Conservation (phyloP, 2,329 filamentous ascomycete genomes). For the Alternaria gansuensis region DNA sequence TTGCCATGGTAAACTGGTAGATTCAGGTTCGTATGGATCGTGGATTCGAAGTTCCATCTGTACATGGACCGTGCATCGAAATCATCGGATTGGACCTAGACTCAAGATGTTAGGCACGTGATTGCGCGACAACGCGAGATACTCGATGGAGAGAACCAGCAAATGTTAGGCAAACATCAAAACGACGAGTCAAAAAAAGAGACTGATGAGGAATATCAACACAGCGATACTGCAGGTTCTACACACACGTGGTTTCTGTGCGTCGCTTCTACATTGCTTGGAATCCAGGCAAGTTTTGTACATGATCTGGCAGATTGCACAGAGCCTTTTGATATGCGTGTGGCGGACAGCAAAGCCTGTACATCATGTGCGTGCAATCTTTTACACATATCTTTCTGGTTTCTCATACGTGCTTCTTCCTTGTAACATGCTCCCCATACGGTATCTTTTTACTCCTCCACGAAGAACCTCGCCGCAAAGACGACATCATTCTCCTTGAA, state of each 20-base stretch:
- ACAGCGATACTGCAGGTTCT: background rate
- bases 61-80: background rate
- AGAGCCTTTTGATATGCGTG: background rate
- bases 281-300: background rate
- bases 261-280: background rate
- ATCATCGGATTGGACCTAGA: background rate
- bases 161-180: background rate
- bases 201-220: background rate
- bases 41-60: background rate
- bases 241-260: too few relatives aligned
- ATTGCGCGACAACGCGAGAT: background rate
- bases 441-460: conserved; percentile 22
- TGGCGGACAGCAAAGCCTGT: background rate
- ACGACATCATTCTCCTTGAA: conserved; percentile 56
- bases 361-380: background rate
- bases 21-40: background rate
- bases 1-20: background rate
- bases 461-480: conserved; percentile 55
- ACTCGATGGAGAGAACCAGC: background rate
- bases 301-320: background rate
- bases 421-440: background rate
- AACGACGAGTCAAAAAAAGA: background rate
- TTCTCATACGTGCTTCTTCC: background rate
- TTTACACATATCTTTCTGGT: background rate
- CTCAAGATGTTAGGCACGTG: background rate